Evolutionary conservation across 1,284 basidiomycete genomes (phyloP), one percentile per base, ranked within the genome.

Genomic region (Boletus holoroseus): DNA sequence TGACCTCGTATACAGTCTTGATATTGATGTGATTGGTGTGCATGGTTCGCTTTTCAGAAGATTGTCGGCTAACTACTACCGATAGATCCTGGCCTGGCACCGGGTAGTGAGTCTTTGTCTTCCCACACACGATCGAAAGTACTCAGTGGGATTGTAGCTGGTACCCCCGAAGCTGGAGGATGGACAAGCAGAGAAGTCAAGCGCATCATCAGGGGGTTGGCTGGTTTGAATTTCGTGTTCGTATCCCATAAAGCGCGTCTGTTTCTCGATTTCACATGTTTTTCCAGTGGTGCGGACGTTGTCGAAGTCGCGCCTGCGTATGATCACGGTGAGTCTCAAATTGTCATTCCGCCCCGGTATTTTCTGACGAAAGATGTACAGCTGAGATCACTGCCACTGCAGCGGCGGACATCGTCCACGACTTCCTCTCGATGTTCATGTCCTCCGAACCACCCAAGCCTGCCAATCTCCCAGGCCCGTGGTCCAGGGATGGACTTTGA

Each of bases 271-370:
- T 34, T 54, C 30, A 47, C 41, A 20, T 6, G 2, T 39, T 32
- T 47, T 49, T 50, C 15, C 30, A 66, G 61, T 39, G 61, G 61
- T 13, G 61, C 49, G 11, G 62, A 68, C n/a, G 72, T 91, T 44
- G 88, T 90, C 18, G 88, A 90, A 68, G 87, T 90, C n/a, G 73
- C 87, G 3, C 87, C 88, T 22, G 81, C 85, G n/a, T 91, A 88
- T 59, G 87, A 90, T 63, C 76, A 82, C 56, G 81, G 72, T 75
- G 44, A 5, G 71, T 18, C 16, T 26, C 44, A 43, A 7, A 15
- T 36, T 4, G 22, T 22, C 16, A 31, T 38, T 46, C 2, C 11
- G 9, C 5, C 11, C 26, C 9, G 3, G 3, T 18, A 72, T 72
- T 51, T 71, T 75, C 58, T 60, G 69, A 70, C 66, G 50, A 20